Conservation (phyloP, 257 asterid genomes). For the Orobanche coerulescens region DNA sequence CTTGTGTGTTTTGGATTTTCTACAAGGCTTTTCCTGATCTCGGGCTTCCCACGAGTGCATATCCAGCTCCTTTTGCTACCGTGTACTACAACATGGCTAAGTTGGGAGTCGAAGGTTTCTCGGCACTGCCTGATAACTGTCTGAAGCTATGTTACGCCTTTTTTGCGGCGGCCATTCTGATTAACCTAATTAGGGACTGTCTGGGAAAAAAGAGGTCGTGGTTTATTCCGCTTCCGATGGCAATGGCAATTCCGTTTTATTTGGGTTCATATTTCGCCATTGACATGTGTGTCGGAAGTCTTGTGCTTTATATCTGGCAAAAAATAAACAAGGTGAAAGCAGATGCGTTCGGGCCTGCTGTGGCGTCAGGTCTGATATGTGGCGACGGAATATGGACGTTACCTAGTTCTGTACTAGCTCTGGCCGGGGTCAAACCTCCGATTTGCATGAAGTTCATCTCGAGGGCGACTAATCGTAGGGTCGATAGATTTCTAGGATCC, state of each 20-base stretch:
- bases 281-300: slow-evolving; percentile 65
- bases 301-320: slow-evolving; percentile 54
- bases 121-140: slow-evolving; percentile 51
- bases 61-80: slow-evolving; percentile 53
- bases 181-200: slow-evolving; percentile 41
- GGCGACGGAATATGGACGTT: slow-evolving; percentile 63
- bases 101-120: slow-evolving; percentile 62
- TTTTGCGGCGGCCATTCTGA: slow-evolving; percentile 45
- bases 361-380: slow-evolving; percentile 60
- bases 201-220: slow-evolving; percentile 37
- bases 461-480: slow-evolving; percentile 30
- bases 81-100: slow-evolving; percentile 52
- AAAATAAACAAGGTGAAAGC: slow-evolving; percentile 41
- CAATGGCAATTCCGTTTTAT: slow-evolving; percentile 70
- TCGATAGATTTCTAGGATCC: slow-evolving; percentile 29
- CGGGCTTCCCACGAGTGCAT: slow-evolving; percentile 38
- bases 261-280: slow-evolving; percentile 51
- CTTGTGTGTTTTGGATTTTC: slow-evolving; percentile 35
- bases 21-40: slow-evolving; percentile 35
- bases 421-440: slow-evolving; percentile 53
- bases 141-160: slow-evolving; percentile 46
- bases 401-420: slow-evolving; percentile 44
- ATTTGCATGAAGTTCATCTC: slow-evolving; percentile 67
- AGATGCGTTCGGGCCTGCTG: slow-evolving; percentile 56
- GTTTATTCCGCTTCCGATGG: slow-evolving; percentile 67